Evolutionary conservation across 441 rosid genomes (phyloP), one percentile per base, ranked within the genome.

Genomic region (Gossypium gossypioides): DNA sequence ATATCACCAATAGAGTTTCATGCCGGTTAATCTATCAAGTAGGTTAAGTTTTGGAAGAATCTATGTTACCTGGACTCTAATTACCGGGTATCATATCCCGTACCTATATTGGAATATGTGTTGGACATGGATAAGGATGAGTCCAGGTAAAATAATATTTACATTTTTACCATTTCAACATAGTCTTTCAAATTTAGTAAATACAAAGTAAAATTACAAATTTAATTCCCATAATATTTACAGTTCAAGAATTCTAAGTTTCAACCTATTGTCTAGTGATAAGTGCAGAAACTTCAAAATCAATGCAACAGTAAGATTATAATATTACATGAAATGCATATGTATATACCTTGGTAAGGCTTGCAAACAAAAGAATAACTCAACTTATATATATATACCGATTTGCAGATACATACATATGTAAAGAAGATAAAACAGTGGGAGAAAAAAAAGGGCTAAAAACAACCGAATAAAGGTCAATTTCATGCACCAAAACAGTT

Each of bases 171-270:
- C 65, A 76, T 74, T 66, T 68, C 65, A 64, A 72, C 61, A 61
- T 6, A 65, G 63, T 68, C 57, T 68, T 70, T 74, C 74, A 71
- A 40, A 67, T 73, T 27, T 68, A 57, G 59, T 55, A 60, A 68
- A 75, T 74, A 81, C 70, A 76, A 75, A 68, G 27, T 76, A 57
- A 55, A 58, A 34, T 66, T 81, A 81, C 78, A 84, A 16, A 52
- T 18, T 52, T 52, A 59, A 68, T 32, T 73, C 27, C 61, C 69
- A 62, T 32, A 67, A 74, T 27, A 56, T 25, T 72, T 80, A 84
- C 82, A 84, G 59, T 56, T 34, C 54, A 40, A 73, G 12, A 60
- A 79, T 65, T 57, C 75, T 46, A 54, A 34, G 29, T 21, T 58
- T 60, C 18, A 65, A n/a, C 69, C 75, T 59, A 79, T 63, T 25